phyloP scores from a whole-genome alignment of 441 rosid genomes.

The Brassica hybrid region DNA sequence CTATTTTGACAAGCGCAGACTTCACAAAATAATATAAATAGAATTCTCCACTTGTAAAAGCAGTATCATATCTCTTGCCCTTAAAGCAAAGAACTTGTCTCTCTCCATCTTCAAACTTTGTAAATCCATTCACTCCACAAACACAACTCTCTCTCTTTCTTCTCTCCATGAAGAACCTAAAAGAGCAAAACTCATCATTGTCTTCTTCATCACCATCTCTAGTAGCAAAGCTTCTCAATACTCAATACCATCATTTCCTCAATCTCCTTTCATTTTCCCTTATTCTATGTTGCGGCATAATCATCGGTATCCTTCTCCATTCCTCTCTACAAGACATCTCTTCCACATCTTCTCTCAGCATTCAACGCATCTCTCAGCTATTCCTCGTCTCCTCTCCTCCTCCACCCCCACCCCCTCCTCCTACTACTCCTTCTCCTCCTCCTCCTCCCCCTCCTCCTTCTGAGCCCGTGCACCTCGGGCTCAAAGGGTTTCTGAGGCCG shows the following conservation, averaged over 20 bases:
- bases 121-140: slow-evolving; percentile 15
- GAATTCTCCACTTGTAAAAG: slow-evolving; percentile 35
- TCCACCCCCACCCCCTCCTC: slow-evolving; percentile 8
- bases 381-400: slow-evolving; percentile 39
- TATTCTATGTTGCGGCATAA: slow-evolving; percentile 61
- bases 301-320: slow-evolving; percentile 63
- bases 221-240: slow-evolving; percentile 48
- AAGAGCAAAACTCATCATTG: slow-evolving; percentile 33
- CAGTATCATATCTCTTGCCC: slow-evolving; percentile 35
- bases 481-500: slow-evolving; percentile 53
- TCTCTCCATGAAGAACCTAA: slow-evolving; percentile 56
- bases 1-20: neutral
- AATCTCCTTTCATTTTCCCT: slow-evolving; percentile 54
- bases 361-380: slow-evolving; percentile 45
- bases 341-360: slow-evolving; percentile 42
- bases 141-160: slow-evolving; percentile 2
- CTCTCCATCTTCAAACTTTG: slow-evolving; percentile 34
- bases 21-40: slow-evolving; percentile 2
- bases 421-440: neutral
- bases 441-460: neutral
- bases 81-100: slow-evolving; percentile 45
- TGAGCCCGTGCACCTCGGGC: slow-evolving; percentile 32
- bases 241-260: slow-evolving; percentile 50
- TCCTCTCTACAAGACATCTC: slow-evolving; percentile 56
- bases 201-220: slow-evolving; percentile 40